These are phyloP conservation scores for Tympanopsis confertula DNA, from an alignment of 2,329 filamentous ascomycete species.

Conservation along the genomic window DNA sequence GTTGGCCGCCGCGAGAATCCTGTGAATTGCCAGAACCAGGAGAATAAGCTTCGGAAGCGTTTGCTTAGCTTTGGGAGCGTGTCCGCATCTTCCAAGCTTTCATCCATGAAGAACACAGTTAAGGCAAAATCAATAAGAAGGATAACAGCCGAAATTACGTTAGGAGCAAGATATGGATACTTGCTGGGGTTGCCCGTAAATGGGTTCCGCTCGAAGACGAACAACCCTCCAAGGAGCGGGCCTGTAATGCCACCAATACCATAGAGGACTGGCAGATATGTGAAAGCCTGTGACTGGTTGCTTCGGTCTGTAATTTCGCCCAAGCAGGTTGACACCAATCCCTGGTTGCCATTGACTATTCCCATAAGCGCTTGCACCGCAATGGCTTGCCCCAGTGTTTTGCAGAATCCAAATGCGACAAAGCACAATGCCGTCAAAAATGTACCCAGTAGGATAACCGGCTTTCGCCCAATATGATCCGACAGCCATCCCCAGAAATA, in stretches of 20 bases:
- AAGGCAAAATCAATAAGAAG: constrained; percentile 63
- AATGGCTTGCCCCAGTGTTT: constrained; percentile 71
- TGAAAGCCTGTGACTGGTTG: constrained; percentile 88
- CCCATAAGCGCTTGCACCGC: constrained; percentile 84
- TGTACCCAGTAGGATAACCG: constrained; percentile 72
- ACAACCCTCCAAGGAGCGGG: constrained; percentile 75
- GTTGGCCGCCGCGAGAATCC: neutral
- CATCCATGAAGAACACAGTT: constrained; percentile 71
- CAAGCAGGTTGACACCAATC: constrained; percentile 82
- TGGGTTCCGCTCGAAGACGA: constrained; percentile 52
- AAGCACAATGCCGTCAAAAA: constrained; percentile 75
- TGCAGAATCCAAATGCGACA: constrained; percentile 76
- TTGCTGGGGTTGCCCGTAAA: constrained; percentile 20
- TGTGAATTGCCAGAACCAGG: neutral
- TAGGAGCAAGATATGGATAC: constrained; percentile 79
- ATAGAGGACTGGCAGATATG: constrained; percentile 91
- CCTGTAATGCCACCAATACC: constrained; percentile 88
- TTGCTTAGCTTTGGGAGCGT: neutral
- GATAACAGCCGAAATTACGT: constrained; percentile 64
- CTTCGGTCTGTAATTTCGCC: constrained; percentile 91
- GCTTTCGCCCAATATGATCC: constrained; percentile 70
- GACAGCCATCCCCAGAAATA: constrained; percentile 83
- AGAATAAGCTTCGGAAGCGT: constrained; percentile 25
- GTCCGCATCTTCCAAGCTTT: constrained; percentile 53
- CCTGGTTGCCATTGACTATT: constrained; percentile 86